A percentile compares a stretch with the other conserved stretches of the same genome.
phyloP scores from a whole-genome alignment of 176 grass and related monocot species.

The Musa schizocarpa region DNA sequence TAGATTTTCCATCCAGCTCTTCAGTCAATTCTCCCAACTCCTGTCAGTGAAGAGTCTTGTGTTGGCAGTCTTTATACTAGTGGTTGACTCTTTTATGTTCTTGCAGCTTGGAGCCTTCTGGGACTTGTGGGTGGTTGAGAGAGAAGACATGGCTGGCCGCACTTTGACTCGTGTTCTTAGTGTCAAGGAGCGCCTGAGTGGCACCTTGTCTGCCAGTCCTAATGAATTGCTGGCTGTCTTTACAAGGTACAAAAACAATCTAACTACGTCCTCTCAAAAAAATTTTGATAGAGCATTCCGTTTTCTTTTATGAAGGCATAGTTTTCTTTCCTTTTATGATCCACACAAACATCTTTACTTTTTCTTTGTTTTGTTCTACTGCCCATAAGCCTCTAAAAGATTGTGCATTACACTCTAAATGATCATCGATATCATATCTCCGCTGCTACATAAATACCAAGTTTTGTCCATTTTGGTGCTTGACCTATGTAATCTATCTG shows the following conservation, averaged over 20 bases:
- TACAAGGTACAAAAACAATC: constrained; percentile 35
- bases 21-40: background rate
- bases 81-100: background rate
- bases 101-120: background rate
- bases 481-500: background rate
- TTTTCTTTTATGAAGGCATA: background rate
- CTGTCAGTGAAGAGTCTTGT: background rate
- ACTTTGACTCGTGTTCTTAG: constrained; percentile 84
- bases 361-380: background rate
- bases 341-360: background rate
- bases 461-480: background rate
- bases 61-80: background rate
- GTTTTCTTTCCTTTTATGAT: background rate
- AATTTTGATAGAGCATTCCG: background rate
- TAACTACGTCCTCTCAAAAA: background rate
- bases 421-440: too few relatives aligned
- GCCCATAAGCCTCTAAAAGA: too few relatives aligned
- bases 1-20: background rate
- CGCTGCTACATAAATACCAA: background rate
- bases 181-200: constrained; percentile 55
- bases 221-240: constrained; percentile 92
- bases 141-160: constrained; percentile 44
- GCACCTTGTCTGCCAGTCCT: constrained; percentile 69
- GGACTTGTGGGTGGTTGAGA: background rate
- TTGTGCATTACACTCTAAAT: too few relatives aligned